phyloP scores from a whole-genome alignment of 2,329 filamentous ascomycete genomes.

The Aspergillus puulaauensis region DNA sequence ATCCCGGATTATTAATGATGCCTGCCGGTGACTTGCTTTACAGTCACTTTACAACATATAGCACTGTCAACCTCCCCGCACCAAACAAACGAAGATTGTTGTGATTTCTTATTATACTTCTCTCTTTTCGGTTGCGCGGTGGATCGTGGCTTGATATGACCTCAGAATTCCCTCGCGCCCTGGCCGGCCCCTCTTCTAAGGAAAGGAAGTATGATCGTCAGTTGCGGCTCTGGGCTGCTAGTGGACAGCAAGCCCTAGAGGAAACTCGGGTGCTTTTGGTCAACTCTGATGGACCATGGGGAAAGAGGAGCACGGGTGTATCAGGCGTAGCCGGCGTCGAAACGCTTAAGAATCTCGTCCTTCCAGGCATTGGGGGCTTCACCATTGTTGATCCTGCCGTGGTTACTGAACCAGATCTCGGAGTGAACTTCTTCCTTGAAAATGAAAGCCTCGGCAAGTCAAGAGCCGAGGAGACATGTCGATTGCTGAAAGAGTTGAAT shows the following conservation, averaged over 20 bases:
- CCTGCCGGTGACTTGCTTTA: background rate
- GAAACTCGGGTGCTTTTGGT: constrained; percentile 87
- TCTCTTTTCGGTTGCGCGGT: background rate
- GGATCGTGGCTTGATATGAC: constrained; percentile 28
- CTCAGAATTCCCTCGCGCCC: constrained; percentile 34
- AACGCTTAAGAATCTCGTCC: constrained; percentile 92
- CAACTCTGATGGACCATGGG: constrained; percentile 60
- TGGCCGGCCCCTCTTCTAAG: constrained; percentile 56
- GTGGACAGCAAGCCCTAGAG: constrained; percentile 85
- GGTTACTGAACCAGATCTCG: constrained; percentile 80
- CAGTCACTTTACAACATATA: background rate
- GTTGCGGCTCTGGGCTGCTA: constrained; percentile 90
- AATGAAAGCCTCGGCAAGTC: constrained; percentile 72
- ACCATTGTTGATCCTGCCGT: constrained; percentile 79
- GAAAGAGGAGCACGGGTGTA: constrained; percentile 47
- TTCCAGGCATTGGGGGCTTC: constrained; percentile 88
- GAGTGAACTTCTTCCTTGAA: constrained; percentile 96
- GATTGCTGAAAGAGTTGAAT: constrained; percentile 81
- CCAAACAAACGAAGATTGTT: background rate
- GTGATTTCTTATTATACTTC: background rate
- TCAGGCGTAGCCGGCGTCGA: constrained; percentile 86
- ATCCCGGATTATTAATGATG: constrained; percentile 5
- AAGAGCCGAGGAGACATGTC: constrained; percentile 74
- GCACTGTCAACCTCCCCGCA: background rate
- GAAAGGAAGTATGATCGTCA: constrained; percentile 90